Conservation (phyloP, 129 eudicot species). For the Deinandra increscens region DNA sequence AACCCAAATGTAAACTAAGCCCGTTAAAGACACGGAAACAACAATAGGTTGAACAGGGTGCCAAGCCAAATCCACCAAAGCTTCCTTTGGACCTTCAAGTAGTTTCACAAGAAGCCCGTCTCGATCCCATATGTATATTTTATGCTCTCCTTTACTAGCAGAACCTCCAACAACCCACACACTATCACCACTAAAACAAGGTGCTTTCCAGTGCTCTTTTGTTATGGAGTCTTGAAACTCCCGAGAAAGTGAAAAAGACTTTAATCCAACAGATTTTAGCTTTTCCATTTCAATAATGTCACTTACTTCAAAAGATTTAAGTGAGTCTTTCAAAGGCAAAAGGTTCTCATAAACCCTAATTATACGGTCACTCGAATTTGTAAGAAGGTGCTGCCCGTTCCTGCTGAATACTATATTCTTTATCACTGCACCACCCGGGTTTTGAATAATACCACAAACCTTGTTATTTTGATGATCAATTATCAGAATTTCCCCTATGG, state of each 20-base stretch:
- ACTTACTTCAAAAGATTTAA: slow-evolving; percentile 42
- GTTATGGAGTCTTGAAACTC: slow-evolving; percentile 88
- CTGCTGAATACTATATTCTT: slow-evolving; percentile 82
- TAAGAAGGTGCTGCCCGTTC: slow-evolving; percentile 73
- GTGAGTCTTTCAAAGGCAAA: slow-evolving; percentile 57
- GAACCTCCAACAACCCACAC: slow-evolving; percentile 92
- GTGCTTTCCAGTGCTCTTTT: slow-evolving; percentile 88
- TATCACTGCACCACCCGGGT: slow-evolving; percentile 68
- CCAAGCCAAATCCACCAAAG: slow-evolving; percentile 84
- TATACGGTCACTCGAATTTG: slow-evolving; percentile 85
- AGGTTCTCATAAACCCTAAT: slow-evolving; percentile 79
- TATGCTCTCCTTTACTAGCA: slow-evolving; percentile 95
- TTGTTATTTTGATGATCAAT: slow-evolving; percentile 49
- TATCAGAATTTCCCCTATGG: slow-evolving; percentile 81
- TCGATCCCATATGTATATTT: slow-evolving; percentile 85
- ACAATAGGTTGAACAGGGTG: slow-evolving; percentile 85
- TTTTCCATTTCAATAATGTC: slow-evolving; percentile 48
- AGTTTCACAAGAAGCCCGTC: slow-evolving; percentile 86
- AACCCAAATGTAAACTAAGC: slow-evolving; percentile 83
- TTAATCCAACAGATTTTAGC: slow-evolving; percentile 61
- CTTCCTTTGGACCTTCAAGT: slow-evolving; percentile 93
- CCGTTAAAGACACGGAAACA: slow-evolving; percentile 75
- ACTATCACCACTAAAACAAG: slow-evolving; percentile 88
- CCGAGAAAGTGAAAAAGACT: slow-evolving; percentile 54
- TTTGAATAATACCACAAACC: slow-evolving; percentile 52